Percentiles rank a stretch among this genome's conserved stretches.
These are phyloP conservation scores for Dichomitus squalens DNA, from an alignment of 1,284 basidiomycete species.

Conservation along the genomic window DNA sequence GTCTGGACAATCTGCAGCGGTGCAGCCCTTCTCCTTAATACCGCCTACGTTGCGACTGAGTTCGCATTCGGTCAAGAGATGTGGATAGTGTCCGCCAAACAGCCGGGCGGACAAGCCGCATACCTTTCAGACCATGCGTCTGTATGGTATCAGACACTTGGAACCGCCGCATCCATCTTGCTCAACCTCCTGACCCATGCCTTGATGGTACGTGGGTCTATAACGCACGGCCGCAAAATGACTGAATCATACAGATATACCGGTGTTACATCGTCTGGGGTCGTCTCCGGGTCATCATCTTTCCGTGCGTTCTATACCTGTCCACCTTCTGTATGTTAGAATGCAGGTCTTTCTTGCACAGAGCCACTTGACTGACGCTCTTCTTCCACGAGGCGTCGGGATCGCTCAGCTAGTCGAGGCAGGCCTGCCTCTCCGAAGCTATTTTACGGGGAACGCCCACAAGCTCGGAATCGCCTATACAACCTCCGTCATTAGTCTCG, in stretches of 20 bases:
- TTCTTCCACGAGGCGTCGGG: constrained; percentile 7
- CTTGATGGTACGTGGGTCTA: constrained; percentile 7
- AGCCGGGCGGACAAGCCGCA: constrained; percentile 14
- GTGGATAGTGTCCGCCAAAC: constrained; percentile 21
- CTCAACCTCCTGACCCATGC: constrained; percentile 18
- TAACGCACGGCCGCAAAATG: background rate
- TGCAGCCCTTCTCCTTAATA: constrained; percentile 17
- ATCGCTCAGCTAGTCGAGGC: constrained; percentile 18
- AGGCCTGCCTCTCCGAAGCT: constrained; percentile 11
- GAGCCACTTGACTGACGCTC: background rate
- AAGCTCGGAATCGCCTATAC: constrained; percentile 17
- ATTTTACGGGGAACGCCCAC: constrained; percentile 18
- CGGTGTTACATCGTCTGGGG: constrained; percentile 19
- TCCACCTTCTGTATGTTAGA: constrained; percentile 7
- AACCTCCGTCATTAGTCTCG: constrained; percentile 12
- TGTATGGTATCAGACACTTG: constrained; percentile 27
- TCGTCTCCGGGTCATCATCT: constrained; percentile 5
- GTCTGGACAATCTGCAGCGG: constrained; percentile 15
- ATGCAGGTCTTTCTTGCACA: background rate
- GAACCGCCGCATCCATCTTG: constrained; percentile 18
- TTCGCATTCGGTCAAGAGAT: constrained; percentile 25
- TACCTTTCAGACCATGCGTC: constrained; percentile 17
- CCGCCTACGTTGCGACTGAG: constrained; percentile 21
- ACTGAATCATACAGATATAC: constrained; percentile 13
- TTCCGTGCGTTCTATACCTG: constrained; percentile 6